Base-by-base conservation (phyloP, 2,329 filamentous ascomycete species). In the Trichoderma asperellum region DNA sequence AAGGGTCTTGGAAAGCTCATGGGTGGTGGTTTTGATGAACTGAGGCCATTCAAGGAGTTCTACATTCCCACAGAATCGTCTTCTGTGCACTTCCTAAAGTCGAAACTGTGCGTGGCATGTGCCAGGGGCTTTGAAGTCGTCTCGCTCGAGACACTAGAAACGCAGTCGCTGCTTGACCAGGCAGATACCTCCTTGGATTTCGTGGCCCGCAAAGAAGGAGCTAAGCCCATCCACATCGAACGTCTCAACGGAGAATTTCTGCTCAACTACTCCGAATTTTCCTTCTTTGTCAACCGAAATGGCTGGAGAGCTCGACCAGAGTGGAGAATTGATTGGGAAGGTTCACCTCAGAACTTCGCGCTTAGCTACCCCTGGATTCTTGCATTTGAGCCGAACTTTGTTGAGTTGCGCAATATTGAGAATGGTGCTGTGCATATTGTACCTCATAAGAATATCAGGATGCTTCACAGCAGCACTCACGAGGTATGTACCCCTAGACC, bases 1-100 rank as follows among this genome's bases (percentile, higher is more conserved):
- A 96, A 94, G 76, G 95, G 96, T 21, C 90, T 99, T 70, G 91
- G 92, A 73, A 97, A 96, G 83, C 97, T 99, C 90, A 95, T 99
- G 82, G 93, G 93, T 71, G 90, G 85, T 63, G 93, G 94, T 10
- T 94, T 97, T 79, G 96, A 99, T 79, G 93, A 97, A 74, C 87
- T 99, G 72, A 96, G 96, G 81, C 93, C 95, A 14, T 97, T 96
- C 86, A 97, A 97, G 86, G 96, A 99, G 83, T 98, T 97, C 77
- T 99, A 99, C 81, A 97, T 99, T 71, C 96, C 96, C 0, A 96
- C 94, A 7, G 96, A 99, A 83, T 97, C 95, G n/a, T 95, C 93
- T 5, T 97, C 94, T 49, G 96, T 99, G 52, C 96, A 99, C 81
- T 99, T 98, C 85, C 87, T 99, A 74, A 94, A 96, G 77, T 96